phyloP scores from a whole-genome alignment of 352 stramenopile genomes.

The Thraustotheca clavata region DNA sequence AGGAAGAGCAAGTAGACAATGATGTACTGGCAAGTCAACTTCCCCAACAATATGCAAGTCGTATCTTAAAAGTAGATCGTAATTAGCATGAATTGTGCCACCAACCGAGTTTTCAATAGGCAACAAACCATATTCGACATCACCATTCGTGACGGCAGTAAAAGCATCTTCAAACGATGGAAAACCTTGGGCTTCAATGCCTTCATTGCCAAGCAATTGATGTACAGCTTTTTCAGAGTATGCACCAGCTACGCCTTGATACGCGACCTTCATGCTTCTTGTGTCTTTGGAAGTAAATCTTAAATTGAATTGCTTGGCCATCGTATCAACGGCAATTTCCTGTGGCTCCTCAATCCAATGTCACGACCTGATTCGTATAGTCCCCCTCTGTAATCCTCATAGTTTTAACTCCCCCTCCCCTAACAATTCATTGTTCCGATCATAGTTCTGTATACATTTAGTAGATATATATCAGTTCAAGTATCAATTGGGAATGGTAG shows the following conservation, averaged over 20 bases:
- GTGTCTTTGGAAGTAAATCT: conserved; percentile 17
- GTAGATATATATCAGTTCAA: background rate
- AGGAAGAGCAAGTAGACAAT: conserved; percentile 90
- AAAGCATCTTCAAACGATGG: conserved; percentile 50
- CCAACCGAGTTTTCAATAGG: conserved; percentile 93
- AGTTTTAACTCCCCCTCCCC: background rate
- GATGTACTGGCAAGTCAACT: conserved; percentile 83
- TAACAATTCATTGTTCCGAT: too few relatives aligned
- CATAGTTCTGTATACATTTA: background rate
- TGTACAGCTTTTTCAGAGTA: conserved; percentile 96
- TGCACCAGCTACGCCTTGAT: conserved; percentile 94
- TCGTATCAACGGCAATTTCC: background rate
- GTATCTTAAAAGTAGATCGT: conserved; percentile 76
- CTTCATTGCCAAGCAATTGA: conserved; percentile 82
- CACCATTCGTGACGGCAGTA: conserved; percentile 48
- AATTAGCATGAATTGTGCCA: conserved; percentile 95
- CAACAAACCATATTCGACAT: conserved; percentile 90
- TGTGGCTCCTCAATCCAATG: background rate
- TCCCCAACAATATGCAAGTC: conserved; percentile 57
- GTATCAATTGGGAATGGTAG: background rate
- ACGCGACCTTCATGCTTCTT: conserved; percentile 78
- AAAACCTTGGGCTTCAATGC: conserved; percentile 35
- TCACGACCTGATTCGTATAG: too few relatives aligned
- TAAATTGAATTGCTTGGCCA: background rate
- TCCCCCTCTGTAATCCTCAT: too few relatives aligned